Evolutionary conservation across 306 rosid species (phyloP).

Genomic region (Alnus rubra): DNA sequence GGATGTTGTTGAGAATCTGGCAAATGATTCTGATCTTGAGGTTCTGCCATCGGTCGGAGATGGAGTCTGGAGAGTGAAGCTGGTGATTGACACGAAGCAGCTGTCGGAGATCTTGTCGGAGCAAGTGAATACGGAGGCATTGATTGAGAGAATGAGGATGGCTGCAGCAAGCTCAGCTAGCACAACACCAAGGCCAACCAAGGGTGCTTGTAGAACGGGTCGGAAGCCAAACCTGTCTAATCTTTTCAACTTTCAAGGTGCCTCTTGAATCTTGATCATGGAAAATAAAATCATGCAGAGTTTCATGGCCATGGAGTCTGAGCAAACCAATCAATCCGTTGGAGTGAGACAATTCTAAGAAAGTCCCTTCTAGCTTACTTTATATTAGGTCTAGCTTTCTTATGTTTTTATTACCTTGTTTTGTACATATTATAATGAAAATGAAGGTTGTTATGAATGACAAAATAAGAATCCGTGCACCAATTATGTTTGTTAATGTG

Average conservation of each 20-base stretch:
- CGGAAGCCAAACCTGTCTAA: slow-evolving; percentile 43
- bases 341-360: too few relatives aligned
- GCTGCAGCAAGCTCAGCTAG: slow-evolving; percentile 48
- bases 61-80: slow-evolving; percentile 67
- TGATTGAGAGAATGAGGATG: slow-evolving; percentile 72
- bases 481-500: too few relatives aligned
- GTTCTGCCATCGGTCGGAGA: slow-evolving; percentile 56
- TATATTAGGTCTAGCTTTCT: neutral
- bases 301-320: neutral
- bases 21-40: slow-evolving; percentile 47
- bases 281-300: neutral
- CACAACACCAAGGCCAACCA: slow-evolving; percentile 39
- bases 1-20: slow-evolving; percentile 45
- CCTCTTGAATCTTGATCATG: slow-evolving; percentile 2
- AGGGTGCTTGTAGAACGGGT: slow-evolving; percentile 39
- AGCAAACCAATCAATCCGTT: too few relatives aligned
- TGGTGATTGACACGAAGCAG: slow-evolving; percentile 60
- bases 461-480: neutral
- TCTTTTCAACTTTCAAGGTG: slow-evolving; percentile 1
- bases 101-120: slow-evolving; percentile 61
- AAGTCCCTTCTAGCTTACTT: too few relatives aligned
- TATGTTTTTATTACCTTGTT: neutral
- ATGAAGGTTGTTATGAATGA: neutral
- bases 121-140: slow-evolving; percentile 60
- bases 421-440: neutral